These are phyloP conservation scores for Pholiota conissans DNA, from an alignment of 768 basidiomycete genomes.

Conservation along the genomic window DNA sequence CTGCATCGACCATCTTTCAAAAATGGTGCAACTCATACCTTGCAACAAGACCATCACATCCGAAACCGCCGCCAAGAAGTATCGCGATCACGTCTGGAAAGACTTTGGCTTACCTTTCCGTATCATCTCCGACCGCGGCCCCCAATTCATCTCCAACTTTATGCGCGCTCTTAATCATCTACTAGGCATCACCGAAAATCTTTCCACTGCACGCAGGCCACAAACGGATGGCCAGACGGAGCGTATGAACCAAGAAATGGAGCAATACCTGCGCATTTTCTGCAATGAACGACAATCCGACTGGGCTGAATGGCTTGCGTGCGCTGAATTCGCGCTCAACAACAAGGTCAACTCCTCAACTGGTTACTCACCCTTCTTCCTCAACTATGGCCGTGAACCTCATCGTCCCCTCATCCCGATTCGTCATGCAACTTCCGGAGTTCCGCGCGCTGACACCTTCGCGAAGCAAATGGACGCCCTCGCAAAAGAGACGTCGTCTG, in stretches of 20 bases:
- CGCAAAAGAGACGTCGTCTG: slow-evolving; percentile 14
- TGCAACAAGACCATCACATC: slow-evolving; percentile 18
- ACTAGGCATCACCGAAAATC: slow-evolving; percentile 30
- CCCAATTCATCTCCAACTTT: slow-evolving; percentile 31
- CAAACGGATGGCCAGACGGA: slow-evolving; percentile 29
- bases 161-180: slow-evolving; percentile 26
- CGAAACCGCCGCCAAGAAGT: slow-evolving; percentile 16
- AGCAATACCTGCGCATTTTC: slow-evolving; percentile 29
- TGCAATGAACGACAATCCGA: slow-evolving; percentile 26
- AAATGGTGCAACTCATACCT: slow-evolving; percentile 21
- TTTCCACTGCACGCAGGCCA: slow-evolving; percentile 45
- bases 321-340: slow-evolving; percentile 34
- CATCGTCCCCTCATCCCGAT: neutral
- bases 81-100: slow-evolving; percentile 22
- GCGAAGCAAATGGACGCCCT: slow-evolving; percentile 20
- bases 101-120: slow-evolving; percentile 25
- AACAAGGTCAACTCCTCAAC: slow-evolving; percentile 24
- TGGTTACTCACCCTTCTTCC: slow-evolving; percentile 28
- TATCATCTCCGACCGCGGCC: slow-evolving; percentile 28
- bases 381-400: slow-evolving; percentile 29
- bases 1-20: slow-evolving; percentile 22
- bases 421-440: slow-evolving; percentile 12
- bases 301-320: slow-evolving; percentile 30
- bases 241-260: slow-evolving; percentile 28
- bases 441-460: slow-evolving; percentile 18